phyloP scores from a whole-genome alignment of 2,329 filamentous ascomycete species.

The Orbilia oligospora region DNA sequence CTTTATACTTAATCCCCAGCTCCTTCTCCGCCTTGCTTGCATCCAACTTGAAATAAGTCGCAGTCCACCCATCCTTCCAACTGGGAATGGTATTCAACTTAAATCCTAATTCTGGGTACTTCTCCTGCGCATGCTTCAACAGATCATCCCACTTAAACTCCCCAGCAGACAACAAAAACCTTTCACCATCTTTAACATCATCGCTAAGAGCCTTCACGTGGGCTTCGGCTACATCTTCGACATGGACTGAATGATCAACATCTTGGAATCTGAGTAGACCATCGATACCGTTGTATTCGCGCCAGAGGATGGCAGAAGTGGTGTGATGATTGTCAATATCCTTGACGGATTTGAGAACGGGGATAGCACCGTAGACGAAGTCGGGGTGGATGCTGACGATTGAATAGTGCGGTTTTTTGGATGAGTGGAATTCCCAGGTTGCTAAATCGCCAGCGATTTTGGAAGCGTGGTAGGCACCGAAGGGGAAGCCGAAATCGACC shows the following conservation, averaged over 20 bases:
- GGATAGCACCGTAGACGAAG: conserved; percentile 47
- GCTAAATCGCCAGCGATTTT: conserved; percentile 52
- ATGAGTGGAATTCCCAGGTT: conserved; percentile 51
- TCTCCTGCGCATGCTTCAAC: conserved; percentile 44
- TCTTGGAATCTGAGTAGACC: conserved; percentile 51
- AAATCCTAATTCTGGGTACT: conserved; percentile 44
- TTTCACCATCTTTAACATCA: conserved; percentile 42
- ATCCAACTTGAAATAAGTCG: conserved; percentile 42
- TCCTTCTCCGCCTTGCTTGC: conserved; percentile 55
- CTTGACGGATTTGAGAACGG: conserved; percentile 39
- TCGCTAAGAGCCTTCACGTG: conserved; percentile 54
- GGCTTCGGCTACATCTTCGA: conserved; percentile 51
- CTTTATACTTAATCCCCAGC: conserved; percentile 53
- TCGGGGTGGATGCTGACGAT: conserved; percentile 54
- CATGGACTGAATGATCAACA: conserved; percentile 49
- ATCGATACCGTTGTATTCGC: conserved; percentile 51
- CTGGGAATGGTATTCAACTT: conserved; percentile 39
- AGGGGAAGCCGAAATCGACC: conserved; percentile 47
- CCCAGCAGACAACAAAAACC: conserved; percentile 43
- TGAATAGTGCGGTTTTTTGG: conserved; percentile 49
- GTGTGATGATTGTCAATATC: conserved; percentile 44
- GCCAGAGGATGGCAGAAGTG: conserved; percentile 45
- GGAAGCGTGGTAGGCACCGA: conserved; percentile 51
- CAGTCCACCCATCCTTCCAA: conserved; percentile 43
- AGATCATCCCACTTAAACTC: conserved; percentile 59